Evolutionary conservation across 1,284 basidiomycete genomes (phyloP), one percentile per base, ranked within the genome.

Genomic region (Jaminaea rosea): DNA sequence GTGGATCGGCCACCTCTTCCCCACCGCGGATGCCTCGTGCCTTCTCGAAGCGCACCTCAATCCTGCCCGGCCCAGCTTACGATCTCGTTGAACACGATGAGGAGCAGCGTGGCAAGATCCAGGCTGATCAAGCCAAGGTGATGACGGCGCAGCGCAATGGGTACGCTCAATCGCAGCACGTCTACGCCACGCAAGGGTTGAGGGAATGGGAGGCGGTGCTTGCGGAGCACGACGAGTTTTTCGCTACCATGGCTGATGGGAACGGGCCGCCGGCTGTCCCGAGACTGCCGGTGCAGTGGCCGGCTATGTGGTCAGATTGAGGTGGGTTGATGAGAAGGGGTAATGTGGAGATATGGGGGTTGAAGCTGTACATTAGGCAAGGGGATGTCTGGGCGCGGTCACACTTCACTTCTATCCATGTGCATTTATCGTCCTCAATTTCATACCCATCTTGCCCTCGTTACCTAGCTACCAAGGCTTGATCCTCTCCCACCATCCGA

Each of bases 141-240:
- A n/a, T n/a, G n/a, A n/a, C n/a, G n/a, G n/a, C n/a, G n/a, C n/a
- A 47, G 17, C 44, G 29, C 6, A 52, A 57, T 26, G 50, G 55
- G 34, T 69, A 69, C 49, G 53, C 57, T 36, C 56, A 63, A 39
- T 47, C 36, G 15, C 51, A 66, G 42, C 67, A 70, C 57, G 57
- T 66, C 32, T 70, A 70, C 39, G 67, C 67, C 9, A 59, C 68
- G 4, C 65, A 68, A 54, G 64, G 65, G 34, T 37, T 68, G 51
- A 36, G 63, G 5, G 67, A 69, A 46, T 69, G 67, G 44, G 67
- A 69, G 32, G 39, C 39, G 19, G 39, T 42, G 19, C 39, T 42
- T 11, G 39, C 39, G 7, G 39, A 42, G 19, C 39, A 42, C 39
- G 39, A 42, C 39, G 39, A 42, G 39, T 42, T 42, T 23, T 42